Evolutionary conservation across 805 yeast genomes (phyloP).

Genomic region (Ogataea nakhonphanomensis): DNA sequence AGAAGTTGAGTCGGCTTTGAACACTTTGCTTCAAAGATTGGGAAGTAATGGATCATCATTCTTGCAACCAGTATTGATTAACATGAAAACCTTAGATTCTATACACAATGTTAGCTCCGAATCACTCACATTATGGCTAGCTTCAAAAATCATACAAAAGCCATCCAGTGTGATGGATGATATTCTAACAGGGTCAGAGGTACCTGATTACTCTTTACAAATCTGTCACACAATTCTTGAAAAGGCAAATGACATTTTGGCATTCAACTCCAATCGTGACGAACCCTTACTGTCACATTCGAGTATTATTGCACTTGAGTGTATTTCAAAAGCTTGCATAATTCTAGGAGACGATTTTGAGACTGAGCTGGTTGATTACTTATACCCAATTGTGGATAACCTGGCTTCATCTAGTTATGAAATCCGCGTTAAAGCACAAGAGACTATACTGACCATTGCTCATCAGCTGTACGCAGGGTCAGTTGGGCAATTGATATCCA

Average conservation of each 20-base stretch:
- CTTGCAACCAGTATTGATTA: background rate
- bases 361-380: conserved; percentile 60
- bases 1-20: background rate
- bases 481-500: conserved; percentile 50
- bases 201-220: conserved; percentile 15
- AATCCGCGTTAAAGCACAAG: conserved; percentile 50
- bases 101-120: background rate
- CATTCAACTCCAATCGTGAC: conserved; percentile 28
- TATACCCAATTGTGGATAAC: conserved; percentile 71
- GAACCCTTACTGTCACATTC: conserved; percentile 13
- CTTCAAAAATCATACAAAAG: background rate
- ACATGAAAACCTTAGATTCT: background rate
- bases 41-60: background rate
- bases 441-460: conserved; percentile 50
- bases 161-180: background rate
- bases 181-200: background rate
- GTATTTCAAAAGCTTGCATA: conserved; percentile 36
- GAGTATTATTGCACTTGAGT: conserved; percentile 39
- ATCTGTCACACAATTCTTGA: conserved; percentile 33
- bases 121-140: conserved; percentile 6
- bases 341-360: conserved; percentile 39
- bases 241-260: conserved; percentile 41
- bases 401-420: conserved; percentile 53
- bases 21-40: background rate
- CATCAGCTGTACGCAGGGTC: conserved; percentile 52